phyloP scores from a whole-genome alignment of 768 basidiomycete genomes.

The Calocera cornea region DNA sequence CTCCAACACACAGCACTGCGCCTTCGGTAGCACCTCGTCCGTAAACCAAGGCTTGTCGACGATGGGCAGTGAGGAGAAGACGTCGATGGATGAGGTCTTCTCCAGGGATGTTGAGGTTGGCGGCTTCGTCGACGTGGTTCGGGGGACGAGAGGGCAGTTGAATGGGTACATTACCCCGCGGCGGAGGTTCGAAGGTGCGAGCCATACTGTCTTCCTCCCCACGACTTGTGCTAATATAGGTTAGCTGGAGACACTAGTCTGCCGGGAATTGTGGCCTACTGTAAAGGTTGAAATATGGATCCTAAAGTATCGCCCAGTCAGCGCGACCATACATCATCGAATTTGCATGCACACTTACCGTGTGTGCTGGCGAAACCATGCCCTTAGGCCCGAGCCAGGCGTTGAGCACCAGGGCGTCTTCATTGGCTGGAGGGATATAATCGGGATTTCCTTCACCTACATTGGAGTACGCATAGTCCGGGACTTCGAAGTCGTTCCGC shows the following conservation, averaged over 20 bases:
- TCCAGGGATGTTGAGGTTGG: constrained; percentile 27
- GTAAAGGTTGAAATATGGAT: constrained; percentile 87
- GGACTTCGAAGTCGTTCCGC: constrained; percentile 59
- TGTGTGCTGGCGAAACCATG: constrained; percentile 82
- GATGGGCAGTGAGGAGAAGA: constrained; percentile 36
- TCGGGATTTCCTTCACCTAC: constrained; percentile 32
- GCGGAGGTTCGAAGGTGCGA: constrained; percentile 51
- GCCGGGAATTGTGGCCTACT: constrained; percentile 33
- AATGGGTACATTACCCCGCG: constrained; percentile 41
- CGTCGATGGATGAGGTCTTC: constrained; percentile 76
- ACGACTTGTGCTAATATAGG: constrained; percentile 60
- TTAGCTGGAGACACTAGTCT: constrained; percentile 5
- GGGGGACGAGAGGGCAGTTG: constrained; percentile 8
- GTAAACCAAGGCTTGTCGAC: constrained; percentile 40
- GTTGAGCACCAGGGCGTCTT: constrained; percentile 54
- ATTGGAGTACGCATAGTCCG: constrained; percentile 74
- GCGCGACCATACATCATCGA: too few relatives aligned
- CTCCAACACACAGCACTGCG: constrained; percentile 47
- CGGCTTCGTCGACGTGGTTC: neutral
- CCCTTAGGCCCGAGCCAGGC: constrained; percentile 71
- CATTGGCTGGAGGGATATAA: constrained; percentile 54
- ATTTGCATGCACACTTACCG: constrained; percentile 42
- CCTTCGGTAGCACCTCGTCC: constrained; percentile 41
- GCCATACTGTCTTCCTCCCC: constrained; percentile 81
- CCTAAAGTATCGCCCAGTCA: constrained; percentile 34